Evolutionary conservation across 768 basidiomycete species (phyloP).

Genomic region (Cystobasidium ongulense): DNA sequence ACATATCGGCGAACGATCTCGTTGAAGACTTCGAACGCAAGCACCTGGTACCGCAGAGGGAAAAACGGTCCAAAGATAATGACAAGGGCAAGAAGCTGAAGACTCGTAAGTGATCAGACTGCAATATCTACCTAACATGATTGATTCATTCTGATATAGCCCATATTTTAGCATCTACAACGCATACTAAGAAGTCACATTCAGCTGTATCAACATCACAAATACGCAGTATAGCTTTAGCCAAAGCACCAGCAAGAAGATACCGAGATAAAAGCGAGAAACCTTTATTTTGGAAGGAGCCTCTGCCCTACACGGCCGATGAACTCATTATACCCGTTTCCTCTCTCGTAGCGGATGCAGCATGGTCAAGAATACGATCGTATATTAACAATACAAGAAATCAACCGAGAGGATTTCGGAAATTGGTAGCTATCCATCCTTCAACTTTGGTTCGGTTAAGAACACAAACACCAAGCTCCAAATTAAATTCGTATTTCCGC

Average conservation of each 20-base stretch:
- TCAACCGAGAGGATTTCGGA: not conserved
- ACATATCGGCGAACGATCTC: constrained; percentile 5
- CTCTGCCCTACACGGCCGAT: not conserved
- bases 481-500: not conserved
- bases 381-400: not conserved
- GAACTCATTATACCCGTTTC: constrained; percentile 1
- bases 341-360: not conserved
- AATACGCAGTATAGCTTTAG: not conserved
- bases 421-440: not conserved
- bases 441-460: constrained; percentile 9
- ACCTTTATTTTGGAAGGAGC: not conserved
- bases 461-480: not conserved
- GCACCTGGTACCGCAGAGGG: not conserved
- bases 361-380: not conserved
- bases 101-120: not conserved
- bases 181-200: not conserved
- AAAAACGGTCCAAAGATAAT: not conserved
- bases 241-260: not conserved
- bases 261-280: not conserved
- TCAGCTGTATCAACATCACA: not conserved
- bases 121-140: too few relatives aligned
- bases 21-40: constrained; percentile 3
- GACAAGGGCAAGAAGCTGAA: not conserved
- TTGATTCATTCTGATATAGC: too few relatives aligned
- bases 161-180: not conserved